Conservation (phyloP, 139 green algal species). For the Closterium sp. region DNA sequence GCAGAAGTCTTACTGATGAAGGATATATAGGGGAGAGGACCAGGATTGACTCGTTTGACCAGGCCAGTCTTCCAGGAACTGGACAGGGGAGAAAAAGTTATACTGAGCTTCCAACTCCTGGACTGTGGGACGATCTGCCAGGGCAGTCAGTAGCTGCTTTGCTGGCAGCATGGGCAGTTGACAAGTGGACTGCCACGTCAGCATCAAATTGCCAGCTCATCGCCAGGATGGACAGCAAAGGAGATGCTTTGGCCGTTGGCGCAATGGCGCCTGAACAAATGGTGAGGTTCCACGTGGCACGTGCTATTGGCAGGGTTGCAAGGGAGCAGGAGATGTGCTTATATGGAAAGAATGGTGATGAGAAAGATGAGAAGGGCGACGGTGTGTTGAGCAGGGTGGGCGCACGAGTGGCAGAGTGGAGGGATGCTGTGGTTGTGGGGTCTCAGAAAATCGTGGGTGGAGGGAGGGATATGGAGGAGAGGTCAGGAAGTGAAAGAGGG, state of each 20-base stretch:
- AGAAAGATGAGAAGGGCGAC: not conserved
- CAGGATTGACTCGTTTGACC: not conserved
- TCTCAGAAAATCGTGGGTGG: not conserved
- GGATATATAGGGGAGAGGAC: not conserved
- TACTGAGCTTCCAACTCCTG: not conserved
- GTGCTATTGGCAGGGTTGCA: not conserved
- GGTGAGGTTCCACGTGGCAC: not conserved
- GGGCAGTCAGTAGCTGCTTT: not conserved
- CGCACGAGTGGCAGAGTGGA: not conserved
- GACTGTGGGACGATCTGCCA: slow-evolving; percentile 3
- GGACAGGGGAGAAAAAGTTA: not conserved
- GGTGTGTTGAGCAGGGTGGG: not conserved
- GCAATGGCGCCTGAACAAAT: not conserved
- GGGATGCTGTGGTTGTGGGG: not conserved
- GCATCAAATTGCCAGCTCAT: not conserved
- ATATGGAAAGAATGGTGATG: not conserved
- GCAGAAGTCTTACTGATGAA: not conserved
- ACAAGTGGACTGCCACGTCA: slow-evolving; percentile 5
- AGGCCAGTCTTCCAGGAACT: not conserved
- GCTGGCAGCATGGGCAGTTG: slow-evolving; percentile 1
- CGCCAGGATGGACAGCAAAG: not conserved
- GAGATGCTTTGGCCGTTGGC: not conserved
- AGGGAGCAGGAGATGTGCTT: not conserved
- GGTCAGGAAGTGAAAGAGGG: not conserved
- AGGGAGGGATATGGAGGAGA: not conserved